Evolutionary conservation across 2,329 filamentous ascomycete genomes (phyloP), one percentile per base, ranked within the genome.

Genomic region (Alternaria alternata): DNA sequence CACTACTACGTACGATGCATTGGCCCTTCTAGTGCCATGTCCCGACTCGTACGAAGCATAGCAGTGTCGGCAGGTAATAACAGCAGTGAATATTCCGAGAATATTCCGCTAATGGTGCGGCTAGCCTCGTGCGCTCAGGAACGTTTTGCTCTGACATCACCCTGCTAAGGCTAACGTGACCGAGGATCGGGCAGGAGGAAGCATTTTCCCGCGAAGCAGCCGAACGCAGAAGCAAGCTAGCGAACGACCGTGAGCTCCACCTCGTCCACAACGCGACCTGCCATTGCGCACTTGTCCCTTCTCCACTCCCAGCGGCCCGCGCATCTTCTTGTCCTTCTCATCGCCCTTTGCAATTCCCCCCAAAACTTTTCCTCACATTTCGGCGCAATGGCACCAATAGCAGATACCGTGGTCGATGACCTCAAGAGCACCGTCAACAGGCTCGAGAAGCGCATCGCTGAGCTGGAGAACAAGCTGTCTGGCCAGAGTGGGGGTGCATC

Each of bases 391-490:
- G 91, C 93, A 81, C 91, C 92, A 78, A 89, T 94, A 81, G 90
- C 91, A 79, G 91, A 95, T 78, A 88, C 93, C 79, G 80, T 82
- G 66, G 88, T 96, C 78, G 89, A 93, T 80, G 87, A 90, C 82
- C 88, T 98, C 76, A 93, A 94, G 84, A 88, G 90, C 83, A 88
- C 93, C 76, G 89, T 98, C 79, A 85, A 88, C 78, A 88, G 88
- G 82, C 90, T 99, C 73, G 93, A 98, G 83, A 84, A 88, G 78
- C 91, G 94, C 76, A 91, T 99, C 74, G 89, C 91, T 81, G 87
- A 92, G 77, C 88, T 99, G 69, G 95, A 99, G 82, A 81, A 86
- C 76, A 89, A 88, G 78, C 84, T 95, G 61, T 77, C 80, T 42
- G 80, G 80, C 57, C 69, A 72, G 55, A 65, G 62, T 30, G 67